Conservation (phyloP, 2,329 filamentous ascomycete genomes). For the Pseudogymnoascus sp. region DNA sequence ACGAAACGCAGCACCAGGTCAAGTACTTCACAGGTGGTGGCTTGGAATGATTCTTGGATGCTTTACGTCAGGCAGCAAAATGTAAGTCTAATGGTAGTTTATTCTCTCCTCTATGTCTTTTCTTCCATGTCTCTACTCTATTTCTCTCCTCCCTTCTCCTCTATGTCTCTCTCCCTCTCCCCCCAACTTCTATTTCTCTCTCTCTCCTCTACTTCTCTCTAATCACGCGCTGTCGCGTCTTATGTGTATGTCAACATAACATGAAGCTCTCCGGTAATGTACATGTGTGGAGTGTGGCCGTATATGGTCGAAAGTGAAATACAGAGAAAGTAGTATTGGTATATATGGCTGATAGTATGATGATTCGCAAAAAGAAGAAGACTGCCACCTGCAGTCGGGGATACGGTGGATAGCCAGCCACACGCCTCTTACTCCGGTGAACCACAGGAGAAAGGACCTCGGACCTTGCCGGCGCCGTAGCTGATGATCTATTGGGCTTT, state of each 20-base stretch:
- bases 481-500: neutral
- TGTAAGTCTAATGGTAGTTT: neutral
- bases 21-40: neutral
- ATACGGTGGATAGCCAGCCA: neutral
- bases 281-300: neutral
- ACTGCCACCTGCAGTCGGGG: neutral
- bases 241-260: neutral
- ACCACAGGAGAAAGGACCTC: neutral
- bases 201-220: neutral
- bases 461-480: neutral
- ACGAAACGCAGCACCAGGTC: neutral
- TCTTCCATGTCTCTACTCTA: neutral
- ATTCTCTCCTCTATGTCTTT: neutral
- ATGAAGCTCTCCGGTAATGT: neutral
- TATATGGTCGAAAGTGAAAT: neutral
- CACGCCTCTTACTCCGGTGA: neutral
- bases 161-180: neutral
- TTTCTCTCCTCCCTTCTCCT: neutral
- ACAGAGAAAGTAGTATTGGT: conserved; percentile 5
- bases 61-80: neutral
- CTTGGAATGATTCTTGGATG: neutral
- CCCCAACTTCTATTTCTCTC: neutral
- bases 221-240: neutral
- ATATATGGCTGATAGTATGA: conserved; percentile 6
- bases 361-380: conserved; percentile 2